Base-by-base conservation (phyloP, 2,329 filamentous ascomycete genomes). In the Beauveria bassiana region DNA sequence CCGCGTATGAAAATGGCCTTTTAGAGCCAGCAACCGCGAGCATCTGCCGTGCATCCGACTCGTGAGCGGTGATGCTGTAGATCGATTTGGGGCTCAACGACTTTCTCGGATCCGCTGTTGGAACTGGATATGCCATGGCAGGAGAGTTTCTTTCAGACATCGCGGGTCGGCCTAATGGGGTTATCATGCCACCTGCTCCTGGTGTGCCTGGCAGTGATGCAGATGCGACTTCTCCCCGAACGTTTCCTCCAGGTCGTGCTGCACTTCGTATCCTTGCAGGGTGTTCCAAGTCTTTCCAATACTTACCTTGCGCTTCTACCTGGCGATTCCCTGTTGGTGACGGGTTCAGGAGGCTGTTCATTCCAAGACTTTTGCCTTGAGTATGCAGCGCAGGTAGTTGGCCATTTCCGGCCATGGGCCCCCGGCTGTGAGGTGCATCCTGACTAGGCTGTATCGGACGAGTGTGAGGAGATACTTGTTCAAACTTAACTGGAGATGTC, bases 401-500 rank as follows among this genome's bases (percentile, higher is more conserved):
- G 9, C 50, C 50, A 34, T 63, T 68, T 8, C 62, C 66, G 1
- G 62, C 59, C 34, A 52, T 26, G 20, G 9, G 18, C 34, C 54
- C 64, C 59, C 65, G 53, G 42, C 69, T 68, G 54, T 66, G 68
- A 42, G 64, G 66, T 24, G 61, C 52, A 63, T 71, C 68, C 63
- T 66, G 65, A 56, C 26, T 45, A 51, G 43, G 61, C 40, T 59
- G 63, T 26, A 59, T 50, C 42, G 46, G 62, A 20, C 42, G 59
- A 42, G 38, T 59, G 34, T 24, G 59, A 31, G 47, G 50, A 55
- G 70, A 68, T 59, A 55, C 54, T 58, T 68, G 68, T 53, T 70
- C 67, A 65, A 73, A 72, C 70, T 71, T 70, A 64, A 73, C 67
- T 64, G 79, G 75, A 61, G 78, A 79, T 68, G 72, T 76, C 65